A percentile compares a stretch with the other conserved stretches of the same genome.
Conservation (phyloP, 768 basidiomycete species). For the Boletus insuetus region DNA sequence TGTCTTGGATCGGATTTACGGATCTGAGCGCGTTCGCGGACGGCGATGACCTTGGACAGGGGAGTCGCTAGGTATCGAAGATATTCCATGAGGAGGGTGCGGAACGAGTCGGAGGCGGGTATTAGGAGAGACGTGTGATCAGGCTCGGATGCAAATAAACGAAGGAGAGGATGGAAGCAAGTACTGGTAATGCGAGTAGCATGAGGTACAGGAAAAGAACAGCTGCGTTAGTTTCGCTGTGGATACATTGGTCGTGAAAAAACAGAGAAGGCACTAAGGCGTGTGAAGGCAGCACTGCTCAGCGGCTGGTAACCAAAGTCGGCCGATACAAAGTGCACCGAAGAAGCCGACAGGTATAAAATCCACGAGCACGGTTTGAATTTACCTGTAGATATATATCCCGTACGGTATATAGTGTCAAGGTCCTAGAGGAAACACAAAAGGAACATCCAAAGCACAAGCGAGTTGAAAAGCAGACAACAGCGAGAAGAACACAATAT, state of each 20-base stretch:
- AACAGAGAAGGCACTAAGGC: neutral
- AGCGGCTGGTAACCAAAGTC: neutral
- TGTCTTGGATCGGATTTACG: slow-evolving; percentile 13
- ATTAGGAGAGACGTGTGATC: neutral
- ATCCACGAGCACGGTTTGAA: neutral
- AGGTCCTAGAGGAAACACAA: neutral
- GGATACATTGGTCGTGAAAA: slow-evolving; percentile 15
- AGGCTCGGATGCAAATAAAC: neutral
- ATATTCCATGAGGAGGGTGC: slow-evolving; percentile 17
- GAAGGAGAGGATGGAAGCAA: neutral
- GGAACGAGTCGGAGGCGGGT: neutral
- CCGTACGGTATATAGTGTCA: neutral
- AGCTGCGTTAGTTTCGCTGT: slow-evolving; percentile 22
- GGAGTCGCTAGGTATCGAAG: slow-evolving; percentile 16
- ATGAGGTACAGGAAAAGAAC: slow-evolving; percentile 9
- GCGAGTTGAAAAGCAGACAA: neutral
- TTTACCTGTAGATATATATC: neutral
- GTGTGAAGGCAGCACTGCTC: slow-evolving; percentile 6
- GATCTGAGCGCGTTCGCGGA: slow-evolving; percentile 18
- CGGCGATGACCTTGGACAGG: slow-evolving; percentile 23
- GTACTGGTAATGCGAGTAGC: neutral
- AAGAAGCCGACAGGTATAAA: slow-evolving; percentile 2
- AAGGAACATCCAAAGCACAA: neutral
- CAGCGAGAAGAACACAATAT: neutral
- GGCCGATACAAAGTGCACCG: slow-evolving; percentile 14